Percentiles rank a stretch among this genome's conserved stretches.
These are phyloP conservation scores for Acanthamoeba culbertsoni DNA, from an alignment of 208 protist genomes.

Conservation along the genomic window DNA sequence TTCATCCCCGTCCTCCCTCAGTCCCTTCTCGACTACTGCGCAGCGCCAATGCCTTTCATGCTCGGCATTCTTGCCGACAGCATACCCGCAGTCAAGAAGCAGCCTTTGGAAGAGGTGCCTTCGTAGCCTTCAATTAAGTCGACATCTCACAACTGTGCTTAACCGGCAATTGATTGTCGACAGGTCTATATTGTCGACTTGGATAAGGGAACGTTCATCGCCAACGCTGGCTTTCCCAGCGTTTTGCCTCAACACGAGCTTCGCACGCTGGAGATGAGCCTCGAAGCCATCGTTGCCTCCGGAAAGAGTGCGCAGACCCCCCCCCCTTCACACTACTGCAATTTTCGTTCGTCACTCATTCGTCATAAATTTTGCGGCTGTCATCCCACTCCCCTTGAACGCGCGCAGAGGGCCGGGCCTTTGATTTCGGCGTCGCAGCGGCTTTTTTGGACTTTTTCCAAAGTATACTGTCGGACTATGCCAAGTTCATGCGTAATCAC, in stretches of 20 bases:
- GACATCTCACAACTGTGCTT: not conserved
- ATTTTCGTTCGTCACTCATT: not conserved
- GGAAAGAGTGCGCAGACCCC: not conserved
- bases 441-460: slow-evolving; percentile 55
- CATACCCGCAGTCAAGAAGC: slow-evolving; percentile 47
- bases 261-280: slow-evolving; percentile 13
- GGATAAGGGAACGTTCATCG: slow-evolving; percentile 13
- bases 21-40: slow-evolving; percentile 71
- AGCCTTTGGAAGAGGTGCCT: slow-evolving; percentile 38
- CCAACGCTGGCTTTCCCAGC: slow-evolving; percentile 9
- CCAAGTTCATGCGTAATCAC: not conserved
- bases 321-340: not conserved
- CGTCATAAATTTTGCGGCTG: not conserved
- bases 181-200: slow-evolving; percentile 46
- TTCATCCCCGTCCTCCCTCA: slow-evolving; percentile 73
- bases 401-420: slow-evolving; percentile 12
- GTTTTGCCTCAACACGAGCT: not conserved
- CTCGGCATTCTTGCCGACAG: slow-evolving; percentile 60
- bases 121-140: not conserved
- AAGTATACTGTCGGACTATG: not conserved
- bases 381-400: not conserved
- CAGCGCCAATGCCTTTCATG: slow-evolving; percentile 74
- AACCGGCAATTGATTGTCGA: not conserved
- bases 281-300: slow-evolving; percentile 5
- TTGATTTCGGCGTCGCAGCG: slow-evolving; percentile 1